Conservation (phyloP, 352 stramenopile genomes). For the Phytophthora hibernalis region DNA sequence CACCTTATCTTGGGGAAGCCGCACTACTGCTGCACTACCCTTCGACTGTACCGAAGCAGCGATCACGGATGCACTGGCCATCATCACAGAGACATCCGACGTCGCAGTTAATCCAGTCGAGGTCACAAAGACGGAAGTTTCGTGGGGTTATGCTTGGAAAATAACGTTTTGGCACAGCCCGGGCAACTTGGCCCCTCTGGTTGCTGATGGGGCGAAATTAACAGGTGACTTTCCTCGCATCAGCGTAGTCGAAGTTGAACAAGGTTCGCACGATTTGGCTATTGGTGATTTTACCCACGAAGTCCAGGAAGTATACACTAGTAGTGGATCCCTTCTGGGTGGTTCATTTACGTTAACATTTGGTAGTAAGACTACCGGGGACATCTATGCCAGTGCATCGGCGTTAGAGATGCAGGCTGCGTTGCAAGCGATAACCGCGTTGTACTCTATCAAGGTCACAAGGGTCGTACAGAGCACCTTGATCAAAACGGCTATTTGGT, state of each 20-base stretch:
- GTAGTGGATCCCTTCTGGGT: constrained; percentile 32
- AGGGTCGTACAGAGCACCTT: no score
- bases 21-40: constrained; percentile 60
- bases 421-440: constrained; percentile 73
- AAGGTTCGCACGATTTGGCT: constrained; percentile 57
- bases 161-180: constrained; percentile 91
- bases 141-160: constrained; percentile 92
- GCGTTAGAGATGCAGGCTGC: constrained; percentile 87
- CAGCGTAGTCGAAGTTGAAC: constrained; percentile 68
- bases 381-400: constrained; percentile 80
- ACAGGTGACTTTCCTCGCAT: constrained; percentile 90
- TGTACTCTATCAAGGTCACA: constrained; percentile 88
- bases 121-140: constrained; percentile 61
- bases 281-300: constrained; percentile 95
- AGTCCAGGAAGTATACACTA: constrained; percentile 36
- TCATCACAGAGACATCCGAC: constrained; percentile 81
- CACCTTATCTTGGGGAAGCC: constrained; percentile 91
- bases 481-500: constrained; percentile 88
- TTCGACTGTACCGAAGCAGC: constrained; percentile 74
- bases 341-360: constrained; percentile 93
- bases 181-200: constrained; percentile 90
- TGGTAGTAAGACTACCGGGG: constrained; percentile 81
- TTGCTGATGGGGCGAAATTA: constrained; percentile 84
- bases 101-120: constrained; percentile 81
- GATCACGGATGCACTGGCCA: constrained; percentile 81